phyloP scores from a whole-genome alignment of 1,284 basidiomycete species.

The Schizopora paradoxa region DNA sequence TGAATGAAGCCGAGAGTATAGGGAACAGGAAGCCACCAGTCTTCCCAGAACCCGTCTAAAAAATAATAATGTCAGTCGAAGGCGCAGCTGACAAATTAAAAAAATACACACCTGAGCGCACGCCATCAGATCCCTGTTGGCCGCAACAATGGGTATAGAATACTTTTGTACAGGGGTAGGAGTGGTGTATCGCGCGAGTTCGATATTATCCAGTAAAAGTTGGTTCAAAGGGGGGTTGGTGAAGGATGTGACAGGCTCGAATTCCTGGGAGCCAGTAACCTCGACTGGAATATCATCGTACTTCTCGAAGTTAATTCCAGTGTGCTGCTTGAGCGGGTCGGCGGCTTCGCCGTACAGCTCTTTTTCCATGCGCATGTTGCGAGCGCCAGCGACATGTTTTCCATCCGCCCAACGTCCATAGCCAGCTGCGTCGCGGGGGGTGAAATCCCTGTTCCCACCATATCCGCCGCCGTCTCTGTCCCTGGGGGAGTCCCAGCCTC shows the following conservation, averaged over 20 bases:
- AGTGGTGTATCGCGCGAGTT: conserved; percentile 86
- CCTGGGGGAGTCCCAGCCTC: conserved; percentile 14
- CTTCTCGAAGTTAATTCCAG: conserved; percentile 99
- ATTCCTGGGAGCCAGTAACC: conserved; percentile 92
- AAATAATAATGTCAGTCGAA: too few relatives aligned
- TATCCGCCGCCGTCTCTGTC: conserved; percentile 32
- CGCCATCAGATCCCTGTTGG: conserved; percentile 93
- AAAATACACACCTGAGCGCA: conserved; percentile 80
- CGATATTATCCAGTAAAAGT: conserved; percentile 93
- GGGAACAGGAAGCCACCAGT: conserved; percentile 99
- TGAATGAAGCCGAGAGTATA: conserved; percentile 93
- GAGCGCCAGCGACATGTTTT: conserved; percentile 74
- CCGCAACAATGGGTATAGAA: conserved; percentile 96
- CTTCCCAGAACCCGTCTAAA: conserved; percentile 96
- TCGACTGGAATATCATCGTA: conserved; percentile 99
- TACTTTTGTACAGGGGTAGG: conserved; percentile 99
- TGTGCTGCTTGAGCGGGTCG: conserved; percentile 83
- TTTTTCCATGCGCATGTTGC: conserved; percentile 87
- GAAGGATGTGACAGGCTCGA: conserved; percentile 89
- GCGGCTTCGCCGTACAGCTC: conserved; percentile 91
- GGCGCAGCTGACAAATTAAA: conserved; percentile 10
- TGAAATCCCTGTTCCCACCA: conserved; percentile 31
- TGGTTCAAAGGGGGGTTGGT: conserved; percentile 88
- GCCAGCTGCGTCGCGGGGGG: conserved; percentile 57
- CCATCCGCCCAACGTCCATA: conserved; percentile 89